Percentiles rank a stretch among this genome's conserved stretches.
Evolutionary conservation across 768 basidiomycete genomes (phyloP).

Genomic region (Cystobasidium onofrii): DNA sequence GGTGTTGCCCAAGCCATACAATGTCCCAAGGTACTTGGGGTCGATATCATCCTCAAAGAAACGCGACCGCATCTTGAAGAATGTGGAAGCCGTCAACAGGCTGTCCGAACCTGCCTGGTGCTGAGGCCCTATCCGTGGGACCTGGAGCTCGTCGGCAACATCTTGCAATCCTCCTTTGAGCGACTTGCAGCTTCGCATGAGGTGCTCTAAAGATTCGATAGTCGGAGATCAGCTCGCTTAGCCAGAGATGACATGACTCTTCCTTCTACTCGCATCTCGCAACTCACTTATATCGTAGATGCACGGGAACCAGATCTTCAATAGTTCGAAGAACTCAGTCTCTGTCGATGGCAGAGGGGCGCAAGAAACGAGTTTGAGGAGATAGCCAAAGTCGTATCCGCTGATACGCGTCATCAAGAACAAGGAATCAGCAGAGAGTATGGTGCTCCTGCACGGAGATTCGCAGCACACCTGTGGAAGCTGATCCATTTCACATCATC

Average conservation of each 20-base stretch:
- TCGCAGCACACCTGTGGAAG: slow-evolving; percentile 73
- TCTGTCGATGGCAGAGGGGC: slow-evolving; percentile 80
- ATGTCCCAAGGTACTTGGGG: slow-evolving; percentile 28
- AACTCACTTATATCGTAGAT: slow-evolving; percentile 77
- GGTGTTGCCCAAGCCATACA: slow-evolving; percentile 19
- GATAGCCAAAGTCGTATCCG: slow-evolving; percentile 98
- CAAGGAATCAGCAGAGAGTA: background rate
- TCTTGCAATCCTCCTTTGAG: slow-evolving; percentile 85
- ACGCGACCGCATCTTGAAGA: slow-evolving; percentile 88
- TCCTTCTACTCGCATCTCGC: background rate
- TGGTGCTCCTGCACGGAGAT: slow-evolving; percentile 41
- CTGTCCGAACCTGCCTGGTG: slow-evolving; percentile 98
- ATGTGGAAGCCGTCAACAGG: slow-evolving; percentile 80
- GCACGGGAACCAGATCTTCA: slow-evolving; percentile 86
- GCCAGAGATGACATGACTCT: background rate
- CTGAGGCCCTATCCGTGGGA: slow-evolving; percentile 76
- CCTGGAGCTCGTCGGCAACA: slow-evolving; percentile 87
- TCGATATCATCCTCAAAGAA: slow-evolving; percentile 88
- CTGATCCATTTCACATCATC: slow-evolving; percentile 92
- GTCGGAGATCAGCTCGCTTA: no score
- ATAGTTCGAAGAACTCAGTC: slow-evolving; percentile 76
- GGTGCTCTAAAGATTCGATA: slow-evolving; percentile 49
- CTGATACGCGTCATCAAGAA: no score
- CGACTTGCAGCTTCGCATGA: slow-evolving; percentile 77
- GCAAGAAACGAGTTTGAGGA: slow-evolving; percentile 75